Conservation (phyloP, 2,329 filamentous ascomycete species). For the Aspergillus unguis region DNA sequence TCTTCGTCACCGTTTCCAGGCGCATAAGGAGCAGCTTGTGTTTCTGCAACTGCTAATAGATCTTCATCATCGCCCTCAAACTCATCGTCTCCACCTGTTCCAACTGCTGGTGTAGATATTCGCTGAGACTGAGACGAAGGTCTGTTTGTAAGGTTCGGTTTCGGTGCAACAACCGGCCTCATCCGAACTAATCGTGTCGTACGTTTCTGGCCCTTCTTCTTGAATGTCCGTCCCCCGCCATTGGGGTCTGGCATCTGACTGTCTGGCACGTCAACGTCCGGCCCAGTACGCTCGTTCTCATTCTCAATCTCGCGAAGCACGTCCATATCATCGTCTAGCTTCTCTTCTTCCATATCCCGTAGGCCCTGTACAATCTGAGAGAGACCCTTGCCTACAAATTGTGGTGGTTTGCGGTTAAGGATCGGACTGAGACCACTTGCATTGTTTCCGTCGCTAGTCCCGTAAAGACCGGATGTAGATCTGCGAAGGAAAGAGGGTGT, state of each 20-base stretch:
- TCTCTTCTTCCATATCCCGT: constrained; percentile 41
- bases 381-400: constrained; percentile 39
- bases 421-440: constrained; percentile 35
- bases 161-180: constrained; percentile 35
- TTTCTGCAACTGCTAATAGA: constrained; percentile 28
- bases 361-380: constrained; percentile 39
- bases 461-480: constrained; percentile 32
- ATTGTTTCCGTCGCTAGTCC: background rate
- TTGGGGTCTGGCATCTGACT: constrained; percentile 29
- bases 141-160: constrained; percentile 13
- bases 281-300: constrained; percentile 30
- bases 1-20: background rate
- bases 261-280: constrained; percentile 34
- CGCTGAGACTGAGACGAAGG: background rate
- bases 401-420: constrained; percentile 33
- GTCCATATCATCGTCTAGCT: constrained; percentile 43
- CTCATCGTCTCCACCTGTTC: constrained; percentile 17
- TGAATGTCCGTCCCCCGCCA: constrained; percentile 28
- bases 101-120: background rate
- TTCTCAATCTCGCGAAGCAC: constrained; percentile 44
- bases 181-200: constrained; percentile 46
- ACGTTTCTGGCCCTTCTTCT: constrained; percentile 50
- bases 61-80: constrained; percentile 27
- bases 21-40: constrained; percentile 19
- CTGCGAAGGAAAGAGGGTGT: constrained; percentile 42